Evolutionary conservation across 2,329 filamentous ascomycete species (phyloP), one percentile per base, ranked within the genome.

Genomic region (Arthroderma uncinatum): DNA sequence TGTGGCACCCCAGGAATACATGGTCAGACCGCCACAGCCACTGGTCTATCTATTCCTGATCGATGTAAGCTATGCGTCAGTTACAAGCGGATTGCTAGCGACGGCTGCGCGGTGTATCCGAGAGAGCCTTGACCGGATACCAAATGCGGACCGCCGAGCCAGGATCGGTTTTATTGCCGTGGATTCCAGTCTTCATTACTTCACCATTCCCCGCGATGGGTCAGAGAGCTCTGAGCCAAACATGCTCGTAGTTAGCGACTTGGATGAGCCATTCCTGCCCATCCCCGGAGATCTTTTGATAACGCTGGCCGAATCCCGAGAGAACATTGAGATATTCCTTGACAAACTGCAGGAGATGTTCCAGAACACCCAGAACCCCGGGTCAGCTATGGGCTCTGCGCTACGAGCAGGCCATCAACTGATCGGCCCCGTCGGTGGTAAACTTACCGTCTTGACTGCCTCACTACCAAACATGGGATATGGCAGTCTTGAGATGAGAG

Each of bases 1-100:
- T 68, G 88, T 98, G 63, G 93, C 93, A 10, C 93, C 93, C 1
- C 93, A 98, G 73, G 93, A 98, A 74, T 98, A 98, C 74, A 98
- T 98, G 93, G 93, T 98, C 36, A 87, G 93, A 60, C 91, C 93
- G 57, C 93, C 93, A 47, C 92, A 95, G 73, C 93, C 93, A 39
- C 79, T 97, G 39, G 92, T 96, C 39, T 97, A 97, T 70, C 81
- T 96, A 12, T 97, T 97, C 80, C 78, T 95, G 65, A 89, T 97
- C 67, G 92, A 96, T 66, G 91, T 96, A 62, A 95, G 89, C 78
- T 94, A 90, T 66, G 84, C 89, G 10, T 84, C 92, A 33, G 87
- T 96, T 14, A 90, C 89, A 14, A 95, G 85, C 62, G 93, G 93
- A 53, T 83, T 98, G 33, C 78, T 97, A 59, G 93, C 93, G 53